These are phyloP conservation scores for Lecanicillium sp. DNA, from an alignment of 2,329 filamentous ascomycete species.

Conservation along the genomic window DNA sequence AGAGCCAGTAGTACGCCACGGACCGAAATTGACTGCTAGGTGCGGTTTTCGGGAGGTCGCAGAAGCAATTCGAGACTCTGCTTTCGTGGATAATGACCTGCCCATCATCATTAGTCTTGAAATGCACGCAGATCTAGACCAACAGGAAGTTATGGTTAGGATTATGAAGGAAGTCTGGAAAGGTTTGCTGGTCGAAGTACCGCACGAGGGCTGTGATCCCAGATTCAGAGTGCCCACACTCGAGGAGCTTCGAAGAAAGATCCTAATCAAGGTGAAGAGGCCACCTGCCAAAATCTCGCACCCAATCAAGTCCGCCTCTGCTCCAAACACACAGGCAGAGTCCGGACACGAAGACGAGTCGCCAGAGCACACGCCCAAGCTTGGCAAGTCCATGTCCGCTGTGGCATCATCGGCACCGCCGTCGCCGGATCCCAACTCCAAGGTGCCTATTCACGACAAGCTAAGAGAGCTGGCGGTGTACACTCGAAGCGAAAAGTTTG, in stretches of 20 bases:
- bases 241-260: constrained; percentile 68
- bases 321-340: constrained; percentile 21
- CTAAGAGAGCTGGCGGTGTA: constrained; percentile 76
- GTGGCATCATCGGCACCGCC: background rate
- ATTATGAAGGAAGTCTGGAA: constrained; percentile 91
- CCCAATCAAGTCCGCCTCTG: constrained; percentile 11
- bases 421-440: constrained; percentile 29
- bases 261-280: constrained; percentile 76
- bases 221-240: constrained; percentile 59
- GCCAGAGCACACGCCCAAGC: background rate
- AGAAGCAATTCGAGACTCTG: constrained; percentile 68
- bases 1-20: constrained; percentile 80
- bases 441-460: constrained; percentile 59
- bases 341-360: constrained; percentile 8
- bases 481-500: constrained; percentile 78
- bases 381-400: constrained; percentile 1
- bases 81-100: constrained; percentile 68
- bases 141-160: constrained; percentile 87
- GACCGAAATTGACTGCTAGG: constrained; percentile 76
- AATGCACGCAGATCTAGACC: constrained; percentile 73
- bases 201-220: constrained; percentile 45
- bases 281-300: constrained; percentile 28
- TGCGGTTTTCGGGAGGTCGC: constrained; percentile 85
- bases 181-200: constrained; percentile 60
- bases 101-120: constrained; percentile 91